These are phyloP conservation scores for Centella asiatica DNA, from an alignment of 129 eudicot genomes.

Conservation along the genomic window DNA sequence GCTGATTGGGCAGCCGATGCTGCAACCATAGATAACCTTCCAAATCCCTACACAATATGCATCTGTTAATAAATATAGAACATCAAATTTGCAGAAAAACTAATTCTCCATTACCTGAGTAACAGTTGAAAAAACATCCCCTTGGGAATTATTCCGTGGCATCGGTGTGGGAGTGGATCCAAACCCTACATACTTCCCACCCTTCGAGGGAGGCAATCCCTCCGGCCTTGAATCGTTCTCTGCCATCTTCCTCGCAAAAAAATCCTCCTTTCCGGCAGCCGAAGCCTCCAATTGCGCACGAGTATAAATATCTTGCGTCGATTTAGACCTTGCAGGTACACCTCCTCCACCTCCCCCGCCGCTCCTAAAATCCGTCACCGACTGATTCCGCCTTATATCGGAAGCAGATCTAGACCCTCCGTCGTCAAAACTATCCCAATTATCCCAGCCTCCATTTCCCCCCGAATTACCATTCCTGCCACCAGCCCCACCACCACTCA, in stretches of 20 bases:
- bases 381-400: constrained; percentile 53
- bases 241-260: constrained; percentile 68
- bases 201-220: constrained; percentile 79
- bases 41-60: constrained; percentile 57
- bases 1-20: constrained; percentile 91
- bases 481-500: constrained; percentile 22
- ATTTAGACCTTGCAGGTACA: constrained; percentile 50
- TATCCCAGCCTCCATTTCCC: constrained; percentile 62
- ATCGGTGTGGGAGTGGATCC: constrained; percentile 57
- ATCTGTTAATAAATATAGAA: constrained; percentile 2
- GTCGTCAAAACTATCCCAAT: constrained; percentile 61
- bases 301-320: constrained; percentile 57
- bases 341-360: constrained; percentile 40
- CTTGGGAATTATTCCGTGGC: constrained; percentile 39
- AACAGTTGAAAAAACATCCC: constrained; percentile 79
- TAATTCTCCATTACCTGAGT: constrained; percentile 46
- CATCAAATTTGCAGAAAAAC: not conserved
- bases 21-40: constrained; percentile 77
- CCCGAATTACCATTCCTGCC: constrained; percentile 23
- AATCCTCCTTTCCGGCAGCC: constrained; percentile 73
- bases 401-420: constrained; percentile 25
- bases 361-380: constrained; percentile 65
- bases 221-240: constrained; percentile 82
- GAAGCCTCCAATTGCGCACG: constrained; percentile 64
- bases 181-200: constrained; percentile 95